Conservation (phyloP, 2,329 filamentous ascomycete genomes). For the Xylaria sp. region DNA sequence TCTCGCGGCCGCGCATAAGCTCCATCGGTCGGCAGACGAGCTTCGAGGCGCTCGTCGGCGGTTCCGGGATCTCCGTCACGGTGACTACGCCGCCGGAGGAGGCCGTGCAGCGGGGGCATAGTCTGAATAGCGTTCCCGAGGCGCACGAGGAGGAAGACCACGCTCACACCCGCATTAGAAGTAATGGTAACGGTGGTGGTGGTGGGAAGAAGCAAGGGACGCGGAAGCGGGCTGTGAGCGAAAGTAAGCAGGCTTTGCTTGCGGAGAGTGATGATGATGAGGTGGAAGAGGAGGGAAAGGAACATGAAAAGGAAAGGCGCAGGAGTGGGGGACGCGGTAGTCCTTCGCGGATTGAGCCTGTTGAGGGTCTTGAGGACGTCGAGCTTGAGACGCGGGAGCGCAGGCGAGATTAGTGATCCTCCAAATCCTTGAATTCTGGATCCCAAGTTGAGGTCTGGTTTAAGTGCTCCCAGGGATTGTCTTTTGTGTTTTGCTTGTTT, state of each 20-base stretch:
- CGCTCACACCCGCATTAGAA: neutral
- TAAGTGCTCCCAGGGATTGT: neutral
- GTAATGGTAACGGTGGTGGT: neutral
- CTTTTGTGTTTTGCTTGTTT: neutral
- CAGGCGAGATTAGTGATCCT: constrained; percentile 21
- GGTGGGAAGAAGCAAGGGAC: neutral
- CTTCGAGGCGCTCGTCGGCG: constrained; percentile 39
- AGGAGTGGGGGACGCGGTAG: constrained; percentile 20
- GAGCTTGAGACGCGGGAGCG: constrained; percentile 39
- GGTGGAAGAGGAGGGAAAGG: neutral
- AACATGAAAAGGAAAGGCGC: too few relatives aligned
- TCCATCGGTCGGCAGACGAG: constrained; percentile 44
- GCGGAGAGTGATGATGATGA: constrained; percentile 2
- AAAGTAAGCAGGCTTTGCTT: constrained; percentile 29
- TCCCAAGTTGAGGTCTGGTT: neutral
- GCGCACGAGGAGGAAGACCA: constrained; percentile 46
- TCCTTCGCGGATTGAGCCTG: constrained; percentile 34
- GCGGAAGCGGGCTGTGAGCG: constrained; percentile 20
- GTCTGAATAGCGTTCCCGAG: constrained; percentile 49
- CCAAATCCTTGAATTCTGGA: neutral
- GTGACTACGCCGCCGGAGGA: constrained; percentile 36
- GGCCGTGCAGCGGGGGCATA: constrained; percentile 38
- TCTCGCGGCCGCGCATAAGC: constrained; percentile 40
- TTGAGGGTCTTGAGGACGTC: constrained; percentile 44
- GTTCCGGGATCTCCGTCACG: constrained; percentile 28